phyloP scores from a whole-genome alignment of 371 early-diverging fungal species.

The Mucor piriformis region DNA sequence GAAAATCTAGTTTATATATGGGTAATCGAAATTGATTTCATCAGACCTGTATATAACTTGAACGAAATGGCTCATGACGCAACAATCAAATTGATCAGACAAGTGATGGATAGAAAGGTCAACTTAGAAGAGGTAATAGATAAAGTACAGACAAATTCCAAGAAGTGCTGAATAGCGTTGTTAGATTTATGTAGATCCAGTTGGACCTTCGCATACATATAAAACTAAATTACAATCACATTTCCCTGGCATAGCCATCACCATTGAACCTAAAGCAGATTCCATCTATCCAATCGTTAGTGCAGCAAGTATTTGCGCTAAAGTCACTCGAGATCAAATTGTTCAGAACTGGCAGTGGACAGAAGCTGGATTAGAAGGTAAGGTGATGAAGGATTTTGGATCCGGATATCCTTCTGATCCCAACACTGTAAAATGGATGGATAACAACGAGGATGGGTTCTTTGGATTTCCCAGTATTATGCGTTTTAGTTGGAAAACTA shows the following conservation, averaged over 20 bases:
- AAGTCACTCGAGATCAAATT: constrained; percentile 93
- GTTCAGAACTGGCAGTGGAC: constrained; percentile 83
- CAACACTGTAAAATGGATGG: constrained; percentile 90
- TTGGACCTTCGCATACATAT: constrained; percentile 92
- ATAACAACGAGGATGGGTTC: constrained; percentile 75
- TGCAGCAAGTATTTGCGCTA: constrained; percentile 99
- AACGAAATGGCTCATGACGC: constrained; percentile 96
- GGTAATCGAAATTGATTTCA: not conserved
- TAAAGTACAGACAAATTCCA: not conserved
- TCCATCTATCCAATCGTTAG: constrained; percentile 94
- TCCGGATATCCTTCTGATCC: constrained; percentile 99
- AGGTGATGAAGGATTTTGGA: constrained; percentile 73
- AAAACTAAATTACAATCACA: constrained; percentile 71
- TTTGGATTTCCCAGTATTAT: constrained; percentile 95
- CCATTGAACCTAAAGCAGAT: constrained; percentile 97
- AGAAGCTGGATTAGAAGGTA: constrained; percentile 54
- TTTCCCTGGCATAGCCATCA: constrained; percentile 79
- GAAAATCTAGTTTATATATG: not conserved
- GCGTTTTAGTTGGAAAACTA: constrained; percentile 97
- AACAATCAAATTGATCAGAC: constrained; percentile 81
- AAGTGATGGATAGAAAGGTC: constrained; percentile 66
- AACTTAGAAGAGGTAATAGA: constrained; percentile 70
- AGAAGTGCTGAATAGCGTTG: not conserved
- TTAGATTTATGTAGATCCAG: constrained; percentile 96
- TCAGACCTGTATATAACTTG: constrained; percentile 86